A percentile compares a stretch with the other conserved stretches of the same genome.
phyloP scores from a whole-genome alignment of 805 yeast genomes.

The Candida sakaeoensis region DNA sequence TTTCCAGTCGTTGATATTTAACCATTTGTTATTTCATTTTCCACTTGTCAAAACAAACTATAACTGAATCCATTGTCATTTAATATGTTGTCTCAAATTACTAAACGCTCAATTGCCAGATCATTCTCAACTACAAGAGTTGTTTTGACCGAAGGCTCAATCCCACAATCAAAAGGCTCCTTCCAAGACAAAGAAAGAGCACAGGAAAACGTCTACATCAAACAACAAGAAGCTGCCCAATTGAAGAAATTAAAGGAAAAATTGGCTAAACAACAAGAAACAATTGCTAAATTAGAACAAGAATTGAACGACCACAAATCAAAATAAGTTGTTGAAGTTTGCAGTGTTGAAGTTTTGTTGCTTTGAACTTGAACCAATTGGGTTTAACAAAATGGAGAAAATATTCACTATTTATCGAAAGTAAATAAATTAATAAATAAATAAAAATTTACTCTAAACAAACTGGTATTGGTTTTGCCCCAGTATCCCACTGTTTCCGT shows the following conservation, averaged over 20 bases:
- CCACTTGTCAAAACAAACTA: not conserved
- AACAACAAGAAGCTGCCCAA: slow-evolving; percentile 88
- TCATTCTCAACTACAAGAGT: slow-evolving; percentile 27
- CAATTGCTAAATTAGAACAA: slow-evolving; percentile 45
- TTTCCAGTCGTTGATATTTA: not conserved
- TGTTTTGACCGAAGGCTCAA: slow-evolving; percentile 23
- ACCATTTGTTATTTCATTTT: not conserved
- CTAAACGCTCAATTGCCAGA: slow-evolving; percentile 20
- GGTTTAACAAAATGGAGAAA: too few species aligned
- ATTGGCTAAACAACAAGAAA: slow-evolving; percentile 69
- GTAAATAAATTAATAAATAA: too few species aligned
- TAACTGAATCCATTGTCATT: not conserved
- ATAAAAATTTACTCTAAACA: too few species aligned
- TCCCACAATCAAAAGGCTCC: slow-evolving; percentile 23
- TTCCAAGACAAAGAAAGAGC: slow-evolving; percentile 85
- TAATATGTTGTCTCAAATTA: slow-evolving; percentile 22
- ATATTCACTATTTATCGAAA: too few species aligned
- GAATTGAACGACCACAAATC: slow-evolving; percentile 48
- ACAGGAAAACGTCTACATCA: slow-evolving; percentile 79
- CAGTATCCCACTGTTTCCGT: too few species aligned
- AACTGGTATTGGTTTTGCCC: too few species aligned
- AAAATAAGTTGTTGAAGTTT: slow-evolving; percentile 1
- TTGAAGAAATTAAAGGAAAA: slow-evolving; percentile 71
- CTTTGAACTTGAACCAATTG: too few species aligned
- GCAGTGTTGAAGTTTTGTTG: not conserved